Evolutionary conservation across 768 basidiomycete species (phyloP).

Genomic region (Lepiota brunneoincarnata): DNA sequence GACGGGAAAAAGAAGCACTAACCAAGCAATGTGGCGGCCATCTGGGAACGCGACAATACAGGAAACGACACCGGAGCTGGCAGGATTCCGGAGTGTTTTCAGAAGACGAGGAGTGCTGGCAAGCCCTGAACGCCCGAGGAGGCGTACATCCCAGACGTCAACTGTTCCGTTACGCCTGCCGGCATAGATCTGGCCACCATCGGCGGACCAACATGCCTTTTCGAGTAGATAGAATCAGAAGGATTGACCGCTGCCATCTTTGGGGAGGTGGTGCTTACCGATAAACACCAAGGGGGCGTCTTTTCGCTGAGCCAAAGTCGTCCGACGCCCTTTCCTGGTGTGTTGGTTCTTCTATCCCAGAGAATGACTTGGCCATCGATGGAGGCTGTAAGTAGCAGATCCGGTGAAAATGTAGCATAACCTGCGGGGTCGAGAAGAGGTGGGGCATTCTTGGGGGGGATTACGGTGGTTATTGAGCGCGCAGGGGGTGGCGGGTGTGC

Average conservation of each 20-base stretch:
- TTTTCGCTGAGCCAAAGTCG: constrained; percentile 88
- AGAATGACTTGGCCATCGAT: constrained; percentile 92
- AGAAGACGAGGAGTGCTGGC: constrained; percentile 69
- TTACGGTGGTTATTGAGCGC: constrained; percentile 29
- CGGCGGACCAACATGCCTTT: constrained; percentile 92
- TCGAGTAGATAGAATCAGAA: neutral
- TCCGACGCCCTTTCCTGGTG: constrained; percentile 69
- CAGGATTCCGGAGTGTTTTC: constrained; percentile 82
- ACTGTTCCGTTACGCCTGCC: constrained; percentile 89
- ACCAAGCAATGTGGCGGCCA: constrained; percentile 90
- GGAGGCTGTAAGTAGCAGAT: constrained; percentile 83
- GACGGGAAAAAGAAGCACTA: constrained; percentile 25
- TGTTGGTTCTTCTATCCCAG: constrained; percentile 81
- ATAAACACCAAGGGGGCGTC: constrained; percentile 94
- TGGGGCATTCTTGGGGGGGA: constrained; percentile 72
- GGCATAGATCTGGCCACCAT: constrained; percentile 86
- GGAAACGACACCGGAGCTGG: constrained; percentile 88
- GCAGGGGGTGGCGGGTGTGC: constrained; percentile 11
- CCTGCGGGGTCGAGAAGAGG: constrained; percentile 62
- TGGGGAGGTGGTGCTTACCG: constrained; percentile 49
- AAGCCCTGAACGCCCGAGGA: constrained; percentile 62
- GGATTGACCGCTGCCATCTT: neutral
- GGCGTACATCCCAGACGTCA: constrained; percentile 94
- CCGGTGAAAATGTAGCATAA: constrained; percentile 70
- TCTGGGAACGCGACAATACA: constrained; percentile 92